Percentiles rank a stretch among this genome's conserved stretches.
phyloP scores from a whole-genome alignment of 148 eudicot genomes.

The Oxyria digyna region DNA sequence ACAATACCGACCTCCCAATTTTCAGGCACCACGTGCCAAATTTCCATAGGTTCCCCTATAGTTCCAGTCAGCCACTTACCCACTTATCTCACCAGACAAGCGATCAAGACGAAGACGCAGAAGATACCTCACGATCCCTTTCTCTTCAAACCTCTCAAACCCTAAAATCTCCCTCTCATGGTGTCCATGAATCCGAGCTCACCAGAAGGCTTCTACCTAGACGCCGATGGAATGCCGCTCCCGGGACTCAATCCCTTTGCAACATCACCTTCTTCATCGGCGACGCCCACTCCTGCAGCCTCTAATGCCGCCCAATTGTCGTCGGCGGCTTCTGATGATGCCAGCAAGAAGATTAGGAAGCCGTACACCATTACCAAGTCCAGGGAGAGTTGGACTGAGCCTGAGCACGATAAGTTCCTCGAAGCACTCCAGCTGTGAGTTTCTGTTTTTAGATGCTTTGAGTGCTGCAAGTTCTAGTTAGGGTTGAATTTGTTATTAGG shows the following conservation, averaged over 20 bases:
- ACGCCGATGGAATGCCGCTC: constrained; percentile 46
- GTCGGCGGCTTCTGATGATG: constrained; percentile 26
- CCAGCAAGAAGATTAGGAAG: constrained; percentile 57
- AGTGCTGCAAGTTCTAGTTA: not conserved
- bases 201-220: constrained; percentile 48
- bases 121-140: constrained; percentile 4
- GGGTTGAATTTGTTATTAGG: not conserved
- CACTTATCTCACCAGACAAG: constrained; percentile 4
- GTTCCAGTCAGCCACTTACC: constrained; percentile 4
- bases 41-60: not conserved
- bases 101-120: not conserved
- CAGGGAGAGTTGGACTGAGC: constrained; percentile 95
- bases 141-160: not conserved
- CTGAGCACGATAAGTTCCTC: constrained; percentile 95
- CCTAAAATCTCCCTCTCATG: constrained; percentile 21
- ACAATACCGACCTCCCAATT: not conserved
- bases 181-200: constrained; percentile 48
- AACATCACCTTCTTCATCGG: constrained; percentile 13
- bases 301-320: constrained; percentile 5
- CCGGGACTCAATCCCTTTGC: constrained; percentile 51
- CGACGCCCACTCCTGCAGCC: constrained; percentile 12
- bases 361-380: constrained; percentile 91
- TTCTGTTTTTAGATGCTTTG: not conserved
- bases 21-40: not conserved
- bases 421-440: constrained; percentile 98